Evolutionary conservation across 2,329 filamentous ascomycete genomes (phyloP), one percentile per base, ranked within the genome.

Genomic region (Aspergillus eucalypticola): DNA sequence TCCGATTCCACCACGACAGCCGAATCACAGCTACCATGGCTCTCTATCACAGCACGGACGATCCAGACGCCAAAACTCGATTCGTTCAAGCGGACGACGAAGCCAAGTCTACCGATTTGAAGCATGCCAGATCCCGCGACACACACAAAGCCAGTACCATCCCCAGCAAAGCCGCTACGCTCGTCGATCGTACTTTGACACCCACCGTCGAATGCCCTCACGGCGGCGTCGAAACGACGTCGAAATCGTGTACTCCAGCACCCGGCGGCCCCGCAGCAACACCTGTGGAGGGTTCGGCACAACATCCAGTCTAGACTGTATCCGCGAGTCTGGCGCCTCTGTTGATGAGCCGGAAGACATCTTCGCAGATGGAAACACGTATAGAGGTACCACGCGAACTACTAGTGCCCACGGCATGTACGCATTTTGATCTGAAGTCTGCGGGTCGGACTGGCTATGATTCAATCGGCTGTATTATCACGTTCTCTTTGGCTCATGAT

Each of bases 221-320:
- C 62, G 67, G 11, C 60, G 67, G 2, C 73, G 71, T 29, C 65
- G 72, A 48, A 71, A 69, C n/a, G 74, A 75, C 21, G 65, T 71
- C 11, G 71, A 74, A 8, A 51, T 75, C 19, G 63, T 72, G n/a
- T 76, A 75, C 56, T 69, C 72, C 2, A 75, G 72, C 56, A 71
- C 69, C 5, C 69, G 75, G 5, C 69, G 74, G 2, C 61, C 73
- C 5, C 71, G 75, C 27, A 77, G 74, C 57, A 72, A 61, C 41
- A 76, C 72, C 0, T 70, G 69, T 23, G 71, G 71, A 0, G 69
- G 68, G 1, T 53, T 67, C 2, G 64, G 54, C 17, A 52, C 61
- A 2, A 32, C 52, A 27, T 19, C 68, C 59, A 38, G 64, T 11
- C 59, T 75, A 7, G 73, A 73, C 56, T 70, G 70, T 41, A 76